Conservation (phyloP, 352 stramenopile species). For the Pelagophyceae sp. region DNA sequence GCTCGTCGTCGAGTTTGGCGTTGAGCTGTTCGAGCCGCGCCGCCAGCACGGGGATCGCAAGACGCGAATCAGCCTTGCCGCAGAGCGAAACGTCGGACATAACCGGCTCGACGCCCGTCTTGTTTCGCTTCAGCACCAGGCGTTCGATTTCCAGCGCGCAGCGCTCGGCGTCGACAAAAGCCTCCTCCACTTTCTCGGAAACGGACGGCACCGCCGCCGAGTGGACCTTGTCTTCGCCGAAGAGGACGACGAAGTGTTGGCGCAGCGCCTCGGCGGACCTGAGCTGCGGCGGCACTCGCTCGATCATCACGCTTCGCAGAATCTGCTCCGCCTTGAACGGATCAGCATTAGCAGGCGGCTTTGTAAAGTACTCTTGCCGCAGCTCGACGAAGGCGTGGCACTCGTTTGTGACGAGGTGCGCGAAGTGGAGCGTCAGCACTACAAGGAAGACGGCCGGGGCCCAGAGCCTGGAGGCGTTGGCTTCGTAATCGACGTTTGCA, state of each 20-base stretch:
- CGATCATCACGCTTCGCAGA: not conserved
- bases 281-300: not conserved
- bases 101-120: not conserved
- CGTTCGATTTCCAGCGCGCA: not conserved
- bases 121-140: not conserved
- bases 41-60: not conserved
- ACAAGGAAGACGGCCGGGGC: not conserved
- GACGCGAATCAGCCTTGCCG: no score
- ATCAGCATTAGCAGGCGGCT: not conserved
- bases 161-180: not conserved
- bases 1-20: not conserved
- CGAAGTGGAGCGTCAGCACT: not conserved
- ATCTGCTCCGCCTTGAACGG: not conserved
- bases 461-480: not conserved
- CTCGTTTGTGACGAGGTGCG: not conserved
- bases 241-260: not conserved
- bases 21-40: not conserved
- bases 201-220: not conserved
- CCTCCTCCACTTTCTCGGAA: not conserved
- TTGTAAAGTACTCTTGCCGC: slow-evolving; percentile 2
- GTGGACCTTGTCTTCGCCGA: not conserved
- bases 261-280: not conserved
- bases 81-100: no score
- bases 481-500: not conserved
- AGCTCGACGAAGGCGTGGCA: not conserved